phyloP scores from a whole-genome alignment of 352 stramenopile species.

The Peronospora farinosa region DNA sequence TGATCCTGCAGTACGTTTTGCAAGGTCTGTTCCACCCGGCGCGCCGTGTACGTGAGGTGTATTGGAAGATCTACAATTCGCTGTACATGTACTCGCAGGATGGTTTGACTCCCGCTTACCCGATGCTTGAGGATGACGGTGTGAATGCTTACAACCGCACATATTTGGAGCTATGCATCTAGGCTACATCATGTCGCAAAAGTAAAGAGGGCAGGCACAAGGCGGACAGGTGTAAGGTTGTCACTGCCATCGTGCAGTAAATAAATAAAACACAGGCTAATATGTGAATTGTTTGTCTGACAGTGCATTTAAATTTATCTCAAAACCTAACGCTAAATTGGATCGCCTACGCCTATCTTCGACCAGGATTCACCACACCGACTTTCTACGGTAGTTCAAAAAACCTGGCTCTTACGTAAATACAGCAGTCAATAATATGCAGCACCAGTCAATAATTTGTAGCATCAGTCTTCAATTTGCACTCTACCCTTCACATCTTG shows the following conservation, averaged over 20 bases:
- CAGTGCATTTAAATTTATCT: not conserved
- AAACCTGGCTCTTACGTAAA: not conserved
- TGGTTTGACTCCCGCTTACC: conserved; percentile 95
- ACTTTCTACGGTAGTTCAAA: conserved; percentile 13
- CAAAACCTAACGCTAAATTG: too few relatives aligned
- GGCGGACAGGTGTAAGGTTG: not conserved
- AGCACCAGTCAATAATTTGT: conserved; percentile 20
- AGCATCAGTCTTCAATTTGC: conserved; percentile 21
- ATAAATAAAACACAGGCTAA: conserved; percentile 9
- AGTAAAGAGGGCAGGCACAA: conserved; percentile 5
- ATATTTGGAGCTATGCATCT: conserved; percentile 89
- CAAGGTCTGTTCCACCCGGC: conserved; percentile 98
- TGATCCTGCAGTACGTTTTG: conserved; percentile 96
- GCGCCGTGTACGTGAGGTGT: conserved; percentile 96
- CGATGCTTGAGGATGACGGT: conserved; percentile 91
- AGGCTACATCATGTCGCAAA: conserved; percentile 10
- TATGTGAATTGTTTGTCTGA: conserved; percentile 16
- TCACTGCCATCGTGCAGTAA: conserved; percentile 11
- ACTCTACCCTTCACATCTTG: conserved; percentile 15
- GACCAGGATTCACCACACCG: conserved; percentile 5
- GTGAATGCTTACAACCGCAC: conserved; percentile 93
- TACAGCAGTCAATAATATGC: conserved; percentile 20
- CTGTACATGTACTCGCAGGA: conserved; percentile 99
- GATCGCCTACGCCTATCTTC: too few relatives aligned
- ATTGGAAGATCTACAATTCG: conserved; percentile 99